Conservation (phyloP, 768 basidiomycete genomes). For the Russula compacta region DNA sequence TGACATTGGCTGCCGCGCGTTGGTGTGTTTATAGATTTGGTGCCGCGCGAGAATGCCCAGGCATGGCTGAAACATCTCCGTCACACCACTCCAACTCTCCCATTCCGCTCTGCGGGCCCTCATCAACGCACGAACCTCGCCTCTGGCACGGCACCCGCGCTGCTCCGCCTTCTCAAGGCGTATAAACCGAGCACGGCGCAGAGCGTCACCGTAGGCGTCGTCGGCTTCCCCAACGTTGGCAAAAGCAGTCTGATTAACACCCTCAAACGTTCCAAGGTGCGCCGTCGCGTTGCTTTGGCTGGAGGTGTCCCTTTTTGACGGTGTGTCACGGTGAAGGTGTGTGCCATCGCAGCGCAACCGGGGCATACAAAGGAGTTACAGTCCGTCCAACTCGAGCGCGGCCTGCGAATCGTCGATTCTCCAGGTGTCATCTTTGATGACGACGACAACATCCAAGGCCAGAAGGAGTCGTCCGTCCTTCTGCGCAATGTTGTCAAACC, state of each 20-base stretch:
- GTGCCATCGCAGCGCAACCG: constrained; percentile 88
- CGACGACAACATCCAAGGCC: constrained; percentile 43
- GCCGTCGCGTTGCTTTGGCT: not conserved
- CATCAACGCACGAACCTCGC: constrained; percentile 78
- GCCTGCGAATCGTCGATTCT: constrained; percentile 87
- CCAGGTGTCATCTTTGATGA: constrained; percentile 97
- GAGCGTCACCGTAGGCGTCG: constrained; percentile 79
- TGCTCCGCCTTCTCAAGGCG: constrained; percentile 76
- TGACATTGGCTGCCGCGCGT: not conserved
- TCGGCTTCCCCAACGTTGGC: constrained; percentile 96
- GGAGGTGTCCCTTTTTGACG: not conserved
- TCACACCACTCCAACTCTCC: constrained; percentile 85
- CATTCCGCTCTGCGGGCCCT: constrained; percentile 75
- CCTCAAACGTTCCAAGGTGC: constrained; percentile 72
- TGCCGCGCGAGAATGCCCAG: constrained; percentile 81
- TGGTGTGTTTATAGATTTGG: constrained; percentile 51
- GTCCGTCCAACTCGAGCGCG: constrained; percentile 85
- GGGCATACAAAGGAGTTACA: constrained; percentile 92
- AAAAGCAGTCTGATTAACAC: constrained; percentile 94
- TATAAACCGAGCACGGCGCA: constrained; percentile 59
- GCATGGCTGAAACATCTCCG: constrained; percentile 88
- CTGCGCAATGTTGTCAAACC: constrained; percentile 85
- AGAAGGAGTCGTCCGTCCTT: constrained; percentile 47
- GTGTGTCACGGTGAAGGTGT: constrained; percentile 42
- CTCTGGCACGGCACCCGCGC: constrained; percentile 61